Evolutionary conservation across 2,329 filamentous ascomycete genomes (phyloP), one percentile per base, ranked within the genome.

Genomic region (Alternaria metachromatica): DNA sequence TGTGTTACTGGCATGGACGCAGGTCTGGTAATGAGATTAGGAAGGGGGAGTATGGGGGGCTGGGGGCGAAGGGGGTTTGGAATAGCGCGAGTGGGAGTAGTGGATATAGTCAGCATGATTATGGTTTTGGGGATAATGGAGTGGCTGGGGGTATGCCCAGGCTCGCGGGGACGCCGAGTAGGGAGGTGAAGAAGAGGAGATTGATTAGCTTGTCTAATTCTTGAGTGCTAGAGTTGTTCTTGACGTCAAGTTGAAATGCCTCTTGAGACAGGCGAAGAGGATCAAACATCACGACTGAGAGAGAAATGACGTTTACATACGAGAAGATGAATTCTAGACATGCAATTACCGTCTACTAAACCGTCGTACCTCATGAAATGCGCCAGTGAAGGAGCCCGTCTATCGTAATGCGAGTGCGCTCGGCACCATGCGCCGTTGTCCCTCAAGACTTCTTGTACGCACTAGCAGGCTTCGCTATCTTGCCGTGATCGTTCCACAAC

Each of bases 401-500:
- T 33, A 45, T 20, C 10, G 21, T 15, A 10, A 53, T 20, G 23
- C 37, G 10, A 18, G 37, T 18, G 23, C 33, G 20, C 49, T 53
- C 28, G 15, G 3, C 20, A 21, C 49, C 20, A 41, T 20, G 18
- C 20, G 15, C 30, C 7, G 6, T 41, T 3, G 6, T 18, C 23
- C 20, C n/a, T 12, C 18, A 33, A 37, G 25, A 33, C 37, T 18
- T 54, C 6, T 41, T 23, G 49, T 30, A 60, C 33, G 44, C 30
- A 21, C 37, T 33, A 33, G 8, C 28, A n/a, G 49, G 49, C 49
- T 41, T 76, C 15, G 76, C 74, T 57, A 74, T 74, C 65, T 75
- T 80, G n/a, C 75, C 77, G 8, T 66, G 61, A 8, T 60, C 78
- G 28, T 82, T 84, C 93, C 93, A 97, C 73, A 93, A 90, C 28